Percentiles rank a stretch among this genome's conserved stretches.
phyloP scores from a whole-genome alignment of 495 filamentous ascomycete species.

The Copromyces sp. region DNA sequence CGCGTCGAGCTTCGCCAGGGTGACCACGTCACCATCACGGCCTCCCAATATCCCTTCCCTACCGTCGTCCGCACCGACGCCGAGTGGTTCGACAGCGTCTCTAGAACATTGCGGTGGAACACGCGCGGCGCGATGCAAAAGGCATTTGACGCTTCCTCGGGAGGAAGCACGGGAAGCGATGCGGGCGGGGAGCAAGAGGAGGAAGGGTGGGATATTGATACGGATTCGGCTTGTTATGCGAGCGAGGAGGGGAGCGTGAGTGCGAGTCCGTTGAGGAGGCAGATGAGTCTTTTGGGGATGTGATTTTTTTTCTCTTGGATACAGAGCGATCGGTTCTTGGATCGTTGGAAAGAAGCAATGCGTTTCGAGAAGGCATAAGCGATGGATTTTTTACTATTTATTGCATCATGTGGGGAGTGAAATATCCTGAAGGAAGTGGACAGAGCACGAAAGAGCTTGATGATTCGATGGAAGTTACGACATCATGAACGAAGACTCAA shows the following conservation, averaged over 20 bases:
- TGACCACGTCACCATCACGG: constrained; percentile 89
- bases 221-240: constrained; percentile 57
- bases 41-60: constrained; percentile 90
- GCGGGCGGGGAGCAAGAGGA: constrained; percentile 36
- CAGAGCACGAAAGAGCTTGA: neutral
- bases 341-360: neutral
- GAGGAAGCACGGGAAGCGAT: constrained; percentile 20
- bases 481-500: too few species aligned
- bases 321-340: neutral
- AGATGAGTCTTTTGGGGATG: constrained; percentile 53
- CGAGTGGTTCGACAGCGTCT: constrained; percentile 94
- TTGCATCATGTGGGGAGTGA: neutral
- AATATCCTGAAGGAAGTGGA: neutral
- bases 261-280: constrained; percentile 56
- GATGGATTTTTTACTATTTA: neutral
- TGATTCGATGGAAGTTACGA: too few species aligned
- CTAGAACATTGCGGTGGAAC: constrained; percentile 87
- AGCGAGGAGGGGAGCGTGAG: constrained; percentile 51
- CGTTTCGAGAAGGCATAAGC: neutral
- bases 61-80: constrained; percentile 71
- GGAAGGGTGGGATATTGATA: constrained; percentile 72
- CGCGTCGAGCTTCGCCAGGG: constrained; percentile 83
- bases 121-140: constrained; percentile 78
- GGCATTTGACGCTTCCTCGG: constrained; percentile 47
- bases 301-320: constrained; percentile 7